Evolutionary conservation across 2,329 filamentous ascomycete species (phyloP).

Genomic region (Trematosphaeria pertusa): DNA sequence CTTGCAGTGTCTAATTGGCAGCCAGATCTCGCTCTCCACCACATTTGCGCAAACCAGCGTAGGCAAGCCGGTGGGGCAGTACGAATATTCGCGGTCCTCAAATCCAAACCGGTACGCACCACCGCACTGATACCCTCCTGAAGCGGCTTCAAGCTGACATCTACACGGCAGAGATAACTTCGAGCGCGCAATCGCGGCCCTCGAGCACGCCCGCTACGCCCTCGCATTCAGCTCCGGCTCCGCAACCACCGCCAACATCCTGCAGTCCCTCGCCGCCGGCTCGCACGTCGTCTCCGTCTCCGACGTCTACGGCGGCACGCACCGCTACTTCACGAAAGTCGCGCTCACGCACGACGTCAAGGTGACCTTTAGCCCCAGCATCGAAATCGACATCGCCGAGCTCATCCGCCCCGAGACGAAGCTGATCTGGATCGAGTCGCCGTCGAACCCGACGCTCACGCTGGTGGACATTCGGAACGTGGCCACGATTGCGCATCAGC

Average conservation of each 20-base stretch:
- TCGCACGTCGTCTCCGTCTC: slow-evolving; percentile 96
- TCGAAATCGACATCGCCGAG: slow-evolving; percentile 84
- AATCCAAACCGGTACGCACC: slow-evolving; percentile 84
- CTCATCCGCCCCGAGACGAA: slow-evolving; percentile 90
- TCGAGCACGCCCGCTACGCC: slow-evolving; percentile 91
- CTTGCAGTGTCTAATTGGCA: slow-evolving; percentile 12
- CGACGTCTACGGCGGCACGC: slow-evolving; percentile 97
- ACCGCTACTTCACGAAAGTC: slow-evolving; percentile 98
- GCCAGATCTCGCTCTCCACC: slow-evolving; percentile 87
- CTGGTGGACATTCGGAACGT: slow-evolving; percentile 93
- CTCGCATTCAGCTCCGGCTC: slow-evolving; percentile 95
- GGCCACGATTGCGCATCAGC: slow-evolving; percentile 80
- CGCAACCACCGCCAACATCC: slow-evolving; percentile 89
- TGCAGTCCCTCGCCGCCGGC: slow-evolving; percentile 88
- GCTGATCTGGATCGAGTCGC: slow-evolving; percentile 95
- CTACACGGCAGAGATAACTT: slow-evolving; percentile 74
- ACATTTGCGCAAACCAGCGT: slow-evolving; percentile 93
- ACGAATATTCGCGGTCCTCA: slow-evolving; percentile 91
- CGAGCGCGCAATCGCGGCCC: slow-evolving; percentile 85
- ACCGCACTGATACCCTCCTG: neutral
- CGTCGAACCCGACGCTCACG: slow-evolving; percentile 91
- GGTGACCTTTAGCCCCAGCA: slow-evolving; percentile 92
- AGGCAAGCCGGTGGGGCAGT: slow-evolving; percentile 83
- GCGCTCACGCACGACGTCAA: slow-evolving; percentile 91
- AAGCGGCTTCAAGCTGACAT: no score